These are phyloP conservation scores for Aureococcus anophagefferens DNA, from an alignment of 108 stramenopile genomes.

Conservation along the genomic window DNA sequence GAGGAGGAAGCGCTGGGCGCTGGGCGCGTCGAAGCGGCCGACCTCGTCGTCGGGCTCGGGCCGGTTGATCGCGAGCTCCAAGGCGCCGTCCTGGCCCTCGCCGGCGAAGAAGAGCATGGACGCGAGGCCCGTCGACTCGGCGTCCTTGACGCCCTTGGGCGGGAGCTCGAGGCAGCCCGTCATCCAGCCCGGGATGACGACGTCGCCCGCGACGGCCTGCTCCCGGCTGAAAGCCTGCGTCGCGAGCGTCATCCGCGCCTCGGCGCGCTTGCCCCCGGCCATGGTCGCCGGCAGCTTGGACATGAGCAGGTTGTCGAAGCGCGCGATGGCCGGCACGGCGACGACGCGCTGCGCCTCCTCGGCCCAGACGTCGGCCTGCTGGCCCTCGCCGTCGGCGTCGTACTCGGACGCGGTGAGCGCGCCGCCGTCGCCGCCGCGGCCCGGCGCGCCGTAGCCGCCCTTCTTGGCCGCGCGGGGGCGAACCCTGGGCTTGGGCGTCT, in stretches of 20 bases:
- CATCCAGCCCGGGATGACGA: conserved; percentile 61
- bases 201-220: conserved; percentile 44
- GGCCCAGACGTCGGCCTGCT: neutral
- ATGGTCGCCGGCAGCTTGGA: neutral
- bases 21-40: conserved; percentile 56
- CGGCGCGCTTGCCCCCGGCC: neutral
- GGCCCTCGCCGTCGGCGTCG: neutral
- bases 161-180: conserved; percentile 71
- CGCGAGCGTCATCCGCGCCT: conserved; percentile 48
- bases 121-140: conserved; percentile 72
- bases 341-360: neutral
- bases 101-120: conserved; percentile 77
- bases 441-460: no score
- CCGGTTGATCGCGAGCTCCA: conserved; percentile 72
- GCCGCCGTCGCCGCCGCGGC: no score
- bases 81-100: conserved; percentile 52
- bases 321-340: neutral
- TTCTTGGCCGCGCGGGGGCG: neutral
- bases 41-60: conserved; percentile 46
- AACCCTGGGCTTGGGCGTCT: neutral
- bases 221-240: conserved; percentile 70
- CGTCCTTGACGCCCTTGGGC: conserved; percentile 73
- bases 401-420: no score
- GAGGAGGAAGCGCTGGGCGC: conserved; percentile 75
- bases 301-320: neutral